These are phyloP conservation scores for Globisporangium parvum DNA, from an alignment of 352 stramenopile genomes.

Conservation along the genomic window DNA sequence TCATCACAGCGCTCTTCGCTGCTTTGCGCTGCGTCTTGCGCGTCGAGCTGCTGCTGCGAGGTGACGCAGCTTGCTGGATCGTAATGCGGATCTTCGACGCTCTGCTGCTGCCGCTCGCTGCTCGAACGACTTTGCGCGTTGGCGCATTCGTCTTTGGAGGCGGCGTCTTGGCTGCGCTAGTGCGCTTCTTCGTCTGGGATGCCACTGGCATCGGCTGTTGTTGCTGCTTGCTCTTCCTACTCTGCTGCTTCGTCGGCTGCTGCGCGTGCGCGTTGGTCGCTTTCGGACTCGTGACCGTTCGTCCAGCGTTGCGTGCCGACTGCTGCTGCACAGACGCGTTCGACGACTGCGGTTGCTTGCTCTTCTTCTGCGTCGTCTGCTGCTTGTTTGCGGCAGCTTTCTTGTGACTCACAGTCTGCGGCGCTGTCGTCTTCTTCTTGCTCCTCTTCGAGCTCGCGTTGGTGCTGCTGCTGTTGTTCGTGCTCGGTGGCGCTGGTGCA, in stretches of 20 bases:
- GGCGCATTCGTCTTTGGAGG: background rate
- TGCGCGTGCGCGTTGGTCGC: constrained; percentile 3
- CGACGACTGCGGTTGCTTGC: constrained; percentile 3
- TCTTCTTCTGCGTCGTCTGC: constrained; percentile 15
- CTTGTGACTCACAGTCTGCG: constrained; percentile 3
- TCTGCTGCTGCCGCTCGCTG: constrained; percentile 17
- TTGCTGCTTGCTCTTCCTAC: constrained; percentile 8
- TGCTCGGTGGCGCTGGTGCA: background rate
- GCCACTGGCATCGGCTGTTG: background rate
- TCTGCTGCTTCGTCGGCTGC: constrained; percentile 4
- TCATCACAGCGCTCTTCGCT: constrained; percentile 18
- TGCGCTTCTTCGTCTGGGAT: too few relatives aligned
- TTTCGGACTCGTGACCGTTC: constrained; percentile 12
- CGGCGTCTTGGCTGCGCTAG: background rate
- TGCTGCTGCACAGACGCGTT: constrained; percentile 13
- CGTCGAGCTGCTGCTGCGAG: constrained; percentile 14
- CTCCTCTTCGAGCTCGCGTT: background rate
- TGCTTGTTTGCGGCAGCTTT: constrained; percentile 8
- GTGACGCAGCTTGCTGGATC: constrained; percentile 14
- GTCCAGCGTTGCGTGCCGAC: constrained; percentile 3
- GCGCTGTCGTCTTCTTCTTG: background rate
- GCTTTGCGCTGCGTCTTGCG: constrained; percentile 19
- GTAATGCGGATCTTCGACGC: constrained; percentile 35
- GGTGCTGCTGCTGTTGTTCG: background rate
- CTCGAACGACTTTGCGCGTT: constrained; percentile 16